phyloP scores from a whole-genome alignment of 805 yeast genomes.

The Candida arabinofermentans region DNA sequence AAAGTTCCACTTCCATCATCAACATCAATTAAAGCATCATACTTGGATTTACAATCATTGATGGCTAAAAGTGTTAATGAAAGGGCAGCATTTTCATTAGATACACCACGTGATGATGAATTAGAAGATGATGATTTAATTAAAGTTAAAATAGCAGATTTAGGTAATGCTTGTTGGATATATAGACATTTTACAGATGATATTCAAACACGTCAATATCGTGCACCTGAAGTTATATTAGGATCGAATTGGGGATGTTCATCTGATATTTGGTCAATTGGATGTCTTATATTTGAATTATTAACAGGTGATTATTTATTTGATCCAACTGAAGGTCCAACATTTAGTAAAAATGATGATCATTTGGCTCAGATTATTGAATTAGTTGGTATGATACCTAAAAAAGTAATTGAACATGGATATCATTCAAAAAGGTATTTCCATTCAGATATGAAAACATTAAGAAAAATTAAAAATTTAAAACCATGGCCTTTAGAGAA shows the following conservation, averaged over 20 bases:
- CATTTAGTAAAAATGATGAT: conserved; percentile 88
- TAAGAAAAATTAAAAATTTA: conserved; percentile 74
- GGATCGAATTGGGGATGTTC: conserved; percentile 93
- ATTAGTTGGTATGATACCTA: conserved; percentile 36
- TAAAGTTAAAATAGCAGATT: conserved; percentile 84
- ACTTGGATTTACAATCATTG: conserved; percentile 31
- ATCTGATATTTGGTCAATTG: conserved; percentile 94
- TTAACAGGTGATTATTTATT: conserved; percentile 92
- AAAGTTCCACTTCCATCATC: conserved; percentile 6
- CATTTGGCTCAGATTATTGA: conserved; percentile 95
- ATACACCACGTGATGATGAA: conserved; percentile 35
- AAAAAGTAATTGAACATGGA: conserved; percentile 57
- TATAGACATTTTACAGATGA: conserved; percentile 81
- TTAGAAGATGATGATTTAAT: conserved; percentile 48
- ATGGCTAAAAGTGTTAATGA: conserved; percentile 37
- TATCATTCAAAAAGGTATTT: conserved; percentile 47
- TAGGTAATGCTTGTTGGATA: conserved; percentile 88
- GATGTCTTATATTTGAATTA: conserved; percentile 85
- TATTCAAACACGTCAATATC: conserved; percentile 87
- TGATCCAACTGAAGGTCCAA: conserved; percentile 78
- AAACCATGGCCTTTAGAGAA: conserved; percentile 86
- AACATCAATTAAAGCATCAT: conserved; percentile 13
- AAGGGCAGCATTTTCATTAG: conserved; percentile 25
- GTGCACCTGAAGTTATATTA: conserved; percentile 83
- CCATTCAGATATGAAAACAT: conserved; percentile 35